Evolutionary conservation across 352 stramenopile genomes (phyloP), one percentile per base, ranked within the genome.

Genomic region (Thraustochytrium sp.): DNA sequence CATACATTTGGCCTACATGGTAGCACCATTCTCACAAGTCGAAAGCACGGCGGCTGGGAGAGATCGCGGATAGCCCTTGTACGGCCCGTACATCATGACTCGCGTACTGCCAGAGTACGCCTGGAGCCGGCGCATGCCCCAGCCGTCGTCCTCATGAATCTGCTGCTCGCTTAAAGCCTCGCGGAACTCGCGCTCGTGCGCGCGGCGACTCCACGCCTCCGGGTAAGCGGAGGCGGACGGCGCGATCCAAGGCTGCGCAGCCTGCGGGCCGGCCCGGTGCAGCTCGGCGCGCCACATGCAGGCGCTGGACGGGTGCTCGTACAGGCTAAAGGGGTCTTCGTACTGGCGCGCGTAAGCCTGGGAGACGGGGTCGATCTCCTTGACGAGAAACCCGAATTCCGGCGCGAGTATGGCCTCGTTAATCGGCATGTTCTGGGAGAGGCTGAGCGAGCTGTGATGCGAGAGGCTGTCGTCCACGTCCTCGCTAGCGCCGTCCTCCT

Each of bases 121-220:
- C 36, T 80, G 68, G 8, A 80, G 68, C 3, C 68, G 68, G 26
- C 68, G 68, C 68, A 80, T 80, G n/a, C 68, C 68, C 68, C 68
- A 80, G 48, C 68, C 68, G 40, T 80, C 68, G 29, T 80, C 38
- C 31, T 68, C 68, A 11, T 68, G 48, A 36, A 80, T 80, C n/a
- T 44, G 31, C 13, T 80, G 38, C 11, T 80, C 68, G 26, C 16
- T 51, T 23, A 65, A 26, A 37, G 68, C 46, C 11, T 80, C 48
- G 18, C 38, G 18, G 2, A 37, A 80, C 40, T 68, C 31, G 31
- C 38, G 31, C 53, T 80, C 68, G 51, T 80, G 68, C 2, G 31
- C 44, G 13, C 31, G 21, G 23, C 46, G 53, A 26, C 26, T 51
- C 46, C 68, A 80, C 18, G 48, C 23, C 9, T 80, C 68, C 3